A percentile compares a stretch with the other conserved stretches of the same genome.
These are phyloP conservation scores for Paramecium octaurelia DNA, from an alignment of 73 alveolate species.

Conservation along the genomic window DNA sequence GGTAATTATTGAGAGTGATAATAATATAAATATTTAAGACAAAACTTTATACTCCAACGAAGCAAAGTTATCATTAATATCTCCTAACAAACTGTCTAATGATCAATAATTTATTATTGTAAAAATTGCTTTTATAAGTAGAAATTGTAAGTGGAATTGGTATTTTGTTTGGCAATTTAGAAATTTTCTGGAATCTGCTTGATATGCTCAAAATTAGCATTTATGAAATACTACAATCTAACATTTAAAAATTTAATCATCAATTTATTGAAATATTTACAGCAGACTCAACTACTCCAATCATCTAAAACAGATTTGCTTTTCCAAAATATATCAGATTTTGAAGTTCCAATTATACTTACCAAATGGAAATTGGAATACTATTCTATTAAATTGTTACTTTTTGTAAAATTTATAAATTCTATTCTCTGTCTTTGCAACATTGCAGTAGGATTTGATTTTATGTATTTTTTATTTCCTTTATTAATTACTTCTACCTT, in stretches of 20 bases:
- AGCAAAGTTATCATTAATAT: neutral
- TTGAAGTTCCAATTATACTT: neutral
- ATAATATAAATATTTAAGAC: neutral
- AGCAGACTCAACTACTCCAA: neutral
- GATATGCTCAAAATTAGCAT: neutral
- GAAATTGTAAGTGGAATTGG: neutral
- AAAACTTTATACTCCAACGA: neutral
- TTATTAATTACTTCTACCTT: no score
- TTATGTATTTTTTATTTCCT: no score
- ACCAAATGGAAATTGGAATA: neutral
- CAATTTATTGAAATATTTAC: neutral
- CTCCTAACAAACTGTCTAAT: neutral
- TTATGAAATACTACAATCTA: neutral
- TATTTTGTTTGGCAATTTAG: neutral
- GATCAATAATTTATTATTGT: neutral
- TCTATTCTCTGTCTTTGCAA: no score
- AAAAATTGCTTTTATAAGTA: neutral
- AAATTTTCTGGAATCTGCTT: neutral
- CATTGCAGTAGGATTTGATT: neutral
- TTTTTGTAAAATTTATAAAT: neutral
- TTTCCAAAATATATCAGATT: no score
- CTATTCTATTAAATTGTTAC: neutral
- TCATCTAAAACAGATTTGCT: neutral
- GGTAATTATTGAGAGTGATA: neutral
- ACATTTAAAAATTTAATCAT: no score